Evolutionary conservation across 1,284 basidiomycete species (phyloP), one percentile per base, ranked within the genome.

Genomic region (Microbotryum silenes-acaulis): DNA sequence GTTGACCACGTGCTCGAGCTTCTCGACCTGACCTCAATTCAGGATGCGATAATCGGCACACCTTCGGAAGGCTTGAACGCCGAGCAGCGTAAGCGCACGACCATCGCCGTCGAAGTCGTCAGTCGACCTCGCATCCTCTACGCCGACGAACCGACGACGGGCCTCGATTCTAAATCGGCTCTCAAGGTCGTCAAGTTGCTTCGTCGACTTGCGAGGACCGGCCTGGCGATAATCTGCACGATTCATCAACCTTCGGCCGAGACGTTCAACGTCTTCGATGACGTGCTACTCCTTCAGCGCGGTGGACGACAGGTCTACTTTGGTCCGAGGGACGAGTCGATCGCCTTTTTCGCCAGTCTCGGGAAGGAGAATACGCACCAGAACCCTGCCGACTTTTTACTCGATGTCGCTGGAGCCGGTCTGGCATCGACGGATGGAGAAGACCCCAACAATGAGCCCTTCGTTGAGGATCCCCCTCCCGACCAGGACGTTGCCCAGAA

Each of bases 321-420:
- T 66, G 82, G 82, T 12, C 77, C 69, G 9, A 81, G 83, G 1
- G 75, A 76, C 77, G 81, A 84, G 56, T 91, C 91, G 25, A 85
- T 88, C 52, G 77, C 78, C 4, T 92, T 89, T 77, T 91, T 92
- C 69, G 81, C 87, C 71, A 74, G 78, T 51, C 79, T 91, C 59
- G 89, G 90, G 18, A 31, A 45, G 21, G 37, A 56, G 6, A 31
- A 37, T 0, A 42, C 44, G 4, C 55, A 57, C 33, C 47, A 53
- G 27, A 72, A 72, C 47, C 72, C 70, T 5, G 71, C 72, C 55
- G 71, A 73, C 53, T 69, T 57, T 59, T 67, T 71, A 21, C 67
- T 69, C 59, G 62, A 64, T 12, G 86, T 85, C 21, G 88, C 88
- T 60, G 87, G 88, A 62, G 86, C 86, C 58, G 88, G 37, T 18